Conservation (phyloP, 2,329 filamentous ascomycete species). For the Colletotrichum sp. region DNA sequence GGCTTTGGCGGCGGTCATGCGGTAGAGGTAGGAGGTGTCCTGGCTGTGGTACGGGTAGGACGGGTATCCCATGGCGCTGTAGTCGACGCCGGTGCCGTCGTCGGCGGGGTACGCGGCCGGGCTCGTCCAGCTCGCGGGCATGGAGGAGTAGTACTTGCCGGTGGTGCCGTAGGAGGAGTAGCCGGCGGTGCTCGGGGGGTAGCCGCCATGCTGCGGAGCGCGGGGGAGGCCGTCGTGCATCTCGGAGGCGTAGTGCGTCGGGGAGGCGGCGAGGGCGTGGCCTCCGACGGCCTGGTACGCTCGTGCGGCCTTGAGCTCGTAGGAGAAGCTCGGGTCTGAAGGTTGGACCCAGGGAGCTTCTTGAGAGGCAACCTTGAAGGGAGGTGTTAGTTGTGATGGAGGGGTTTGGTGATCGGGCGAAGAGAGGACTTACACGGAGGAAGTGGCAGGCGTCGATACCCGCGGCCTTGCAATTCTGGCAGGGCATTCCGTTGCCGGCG, state of each 20-base stretch:
- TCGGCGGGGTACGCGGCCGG: slow-evolving; percentile 37
- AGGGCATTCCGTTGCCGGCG: slow-evolving; percentile 75
- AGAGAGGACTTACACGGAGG: slow-evolving; percentile 66
- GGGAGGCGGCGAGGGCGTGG: slow-evolving; percentile 25
- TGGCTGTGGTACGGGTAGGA: slow-evolving; percentile 38
- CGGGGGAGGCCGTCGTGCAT: slow-evolving; percentile 32
- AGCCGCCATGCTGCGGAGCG: slow-evolving; percentile 14
- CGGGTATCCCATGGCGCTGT: slow-evolving; percentile 37
- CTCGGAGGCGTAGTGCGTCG: slow-evolving; percentile 38
- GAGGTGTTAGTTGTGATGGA: background rate
- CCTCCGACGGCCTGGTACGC: slow-evolving; percentile 33
- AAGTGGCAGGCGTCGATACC: slow-evolving; percentile 78
- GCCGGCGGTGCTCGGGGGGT: slow-evolving; percentile 31
- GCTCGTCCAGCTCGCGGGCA: slow-evolving; percentile 34
- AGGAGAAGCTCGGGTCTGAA: slow-evolving; percentile 37
- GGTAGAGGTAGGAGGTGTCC: slow-evolving; percentile 36
- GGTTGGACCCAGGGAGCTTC: slow-evolving; percentile 35
- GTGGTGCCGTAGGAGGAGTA: slow-evolving; percentile 34
- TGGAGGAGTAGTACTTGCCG: slow-evolving; percentile 35
- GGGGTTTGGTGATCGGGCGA: background rate
- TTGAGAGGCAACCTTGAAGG: slow-evolving; percentile 40
- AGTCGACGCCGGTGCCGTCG: slow-evolving; percentile 38
- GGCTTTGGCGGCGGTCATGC: slow-evolving; percentile 30
- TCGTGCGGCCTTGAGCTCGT: slow-evolving; percentile 41
- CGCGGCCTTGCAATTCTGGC: slow-evolving; percentile 81